Evolutionary conservation across 257 asterid species (phyloP).

Genomic region (Anisodus acutangulus): DNA sequence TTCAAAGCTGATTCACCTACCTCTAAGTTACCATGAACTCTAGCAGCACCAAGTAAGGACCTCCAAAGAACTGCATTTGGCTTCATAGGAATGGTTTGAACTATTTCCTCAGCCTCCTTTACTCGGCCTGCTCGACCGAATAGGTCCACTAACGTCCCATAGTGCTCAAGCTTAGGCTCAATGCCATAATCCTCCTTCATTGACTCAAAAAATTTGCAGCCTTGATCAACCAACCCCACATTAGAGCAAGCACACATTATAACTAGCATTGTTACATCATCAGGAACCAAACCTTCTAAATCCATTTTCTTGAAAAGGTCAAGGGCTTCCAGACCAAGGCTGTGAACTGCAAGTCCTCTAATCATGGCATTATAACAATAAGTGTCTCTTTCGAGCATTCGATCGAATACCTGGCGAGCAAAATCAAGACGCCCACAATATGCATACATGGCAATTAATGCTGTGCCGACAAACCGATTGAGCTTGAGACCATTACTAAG

Average conservation of each 20-base stretch:
- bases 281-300: conserved; percentile 38
- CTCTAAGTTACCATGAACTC: conserved; percentile 51
- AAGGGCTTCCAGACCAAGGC: conserved; percentile 55
- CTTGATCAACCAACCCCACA: conserved; percentile 55
- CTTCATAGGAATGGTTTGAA: conserved; percentile 52
- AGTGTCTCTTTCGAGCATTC: conserved; percentile 36
- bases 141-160: conserved; percentile 57
- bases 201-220: conserved; percentile 43
- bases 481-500: conserved; percentile 36
- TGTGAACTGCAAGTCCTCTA: conserved; percentile 62
- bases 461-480: conserved; percentile 49
- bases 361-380: conserved; percentile 66
- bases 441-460: conserved; percentile 60
- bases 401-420: conserved; percentile 50
- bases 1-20: conserved; percentile 53
- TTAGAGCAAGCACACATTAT: conserved; percentile 63
- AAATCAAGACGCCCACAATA: conserved; percentile 60
- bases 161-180: conserved; percentile 58
- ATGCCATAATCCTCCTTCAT: conserved; percentile 45
- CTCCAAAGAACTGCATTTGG: conserved; percentile 58
- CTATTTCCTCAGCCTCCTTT: conserved; percentile 53
- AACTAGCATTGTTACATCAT: conserved; percentile 50
- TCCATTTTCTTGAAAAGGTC: conserved; percentile 55
- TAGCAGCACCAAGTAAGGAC: conserved; percentile 59
- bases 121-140: conserved; percentile 58